Conservation (phyloP, 2,329 filamentous ascomycete genomes). For the Ophiostoma angusticollis region DNA sequence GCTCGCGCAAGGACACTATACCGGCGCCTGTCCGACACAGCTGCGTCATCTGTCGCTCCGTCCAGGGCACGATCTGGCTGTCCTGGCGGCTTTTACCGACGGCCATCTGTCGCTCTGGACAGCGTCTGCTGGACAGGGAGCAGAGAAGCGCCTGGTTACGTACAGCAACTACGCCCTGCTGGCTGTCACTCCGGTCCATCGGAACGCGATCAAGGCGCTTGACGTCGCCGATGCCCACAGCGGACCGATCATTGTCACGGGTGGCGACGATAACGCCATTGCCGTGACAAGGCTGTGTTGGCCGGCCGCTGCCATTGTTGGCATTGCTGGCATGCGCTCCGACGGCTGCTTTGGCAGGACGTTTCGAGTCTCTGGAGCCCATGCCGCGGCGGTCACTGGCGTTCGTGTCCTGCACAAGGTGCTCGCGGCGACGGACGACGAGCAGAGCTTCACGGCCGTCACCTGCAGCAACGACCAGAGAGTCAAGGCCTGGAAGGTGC, state of each 20-base stretch:
- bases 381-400: constrained; percentile 60
- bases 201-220: constrained; percentile 65
- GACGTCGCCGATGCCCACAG: constrained; percentile 32
- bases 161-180: constrained; percentile 13
- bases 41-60: constrained; percentile 28
- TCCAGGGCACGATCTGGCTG: constrained; percentile 18
- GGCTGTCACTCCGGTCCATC: constrained; percentile 36
- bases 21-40: constrained; percentile 65
- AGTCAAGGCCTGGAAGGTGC: constrained; percentile 39
- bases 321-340: constrained; percentile 6
- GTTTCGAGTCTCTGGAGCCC: constrained; percentile 39
- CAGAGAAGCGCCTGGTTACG: constrained; percentile 13
- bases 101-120: constrained; percentile 57
- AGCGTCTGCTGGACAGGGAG: not conserved
- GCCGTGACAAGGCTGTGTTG: constrained; percentile 35
- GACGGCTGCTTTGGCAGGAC: constrained; percentile 13
- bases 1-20: constrained; percentile 46
- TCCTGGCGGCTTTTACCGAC: constrained; percentile 69
- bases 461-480: constrained; percentile 46
- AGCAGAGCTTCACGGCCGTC: constrained; percentile 16
- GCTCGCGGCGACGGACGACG: constrained; percentile 7
- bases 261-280: constrained; percentile 80
- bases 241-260: constrained; percentile 64
- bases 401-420: constrained; percentile 26
- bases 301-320: constrained; percentile 17